These are phyloP conservation scores for Chrysoporthe puriensis DNA, from an alignment of 2,329 filamentous ascomycete genomes.

Conservation along the genomic window DNA sequence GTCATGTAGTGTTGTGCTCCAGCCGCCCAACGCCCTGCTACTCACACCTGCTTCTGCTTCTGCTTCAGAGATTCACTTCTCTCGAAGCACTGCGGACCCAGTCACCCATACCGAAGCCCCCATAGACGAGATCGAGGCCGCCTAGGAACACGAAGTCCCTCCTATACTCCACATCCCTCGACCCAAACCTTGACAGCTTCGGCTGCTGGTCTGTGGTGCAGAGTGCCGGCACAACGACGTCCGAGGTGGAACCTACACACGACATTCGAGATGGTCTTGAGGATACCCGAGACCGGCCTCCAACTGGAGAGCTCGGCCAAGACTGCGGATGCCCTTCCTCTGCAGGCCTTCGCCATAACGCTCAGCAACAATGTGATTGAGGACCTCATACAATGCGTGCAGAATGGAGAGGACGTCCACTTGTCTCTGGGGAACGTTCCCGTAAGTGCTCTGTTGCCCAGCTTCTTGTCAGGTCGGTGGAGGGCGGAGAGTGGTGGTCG, in stretches of 20 bases:
- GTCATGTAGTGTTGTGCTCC: slow-evolving; percentile 27
- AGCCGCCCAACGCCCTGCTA: slow-evolving; percentile 16
- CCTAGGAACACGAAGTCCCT: background rate
- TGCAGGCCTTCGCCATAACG: slow-evolving; percentile 62
- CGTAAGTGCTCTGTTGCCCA: slow-evolving; percentile 52
- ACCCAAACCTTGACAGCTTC: slow-evolving; percentile 29
- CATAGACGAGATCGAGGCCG: slow-evolving; percentile 3
- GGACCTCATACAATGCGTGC: slow-evolving; percentile 64
- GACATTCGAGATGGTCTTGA: slow-evolving; percentile 45
- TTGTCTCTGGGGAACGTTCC: slow-evolving; percentile 61
- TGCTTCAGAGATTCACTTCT: slow-evolving; percentile 21
- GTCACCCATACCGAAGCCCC: background rate
- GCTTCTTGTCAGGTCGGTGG: background rate
- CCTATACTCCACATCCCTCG: background rate
- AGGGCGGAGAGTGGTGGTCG: slow-evolving; percentile 6
- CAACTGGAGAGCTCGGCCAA: slow-evolving; percentile 57
- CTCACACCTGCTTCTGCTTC: slow-evolving; percentile 19
- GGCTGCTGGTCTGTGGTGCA: slow-evolving; percentile 30
- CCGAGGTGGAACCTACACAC: slow-evolving; percentile 26
- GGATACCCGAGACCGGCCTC: slow-evolving; percentile 61
- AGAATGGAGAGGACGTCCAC: slow-evolving; percentile 59
- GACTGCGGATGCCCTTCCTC: slow-evolving; percentile 48
- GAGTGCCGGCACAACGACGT: slow-evolving; percentile 18
- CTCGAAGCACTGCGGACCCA: slow-evolving; percentile 14
- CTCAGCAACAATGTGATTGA: slow-evolving; percentile 62